Percentiles rank a stretch among this genome's conserved stretches.
Conservation (phyloP, 75 land plant species). For the Cupressus sempervirens region DNA sequence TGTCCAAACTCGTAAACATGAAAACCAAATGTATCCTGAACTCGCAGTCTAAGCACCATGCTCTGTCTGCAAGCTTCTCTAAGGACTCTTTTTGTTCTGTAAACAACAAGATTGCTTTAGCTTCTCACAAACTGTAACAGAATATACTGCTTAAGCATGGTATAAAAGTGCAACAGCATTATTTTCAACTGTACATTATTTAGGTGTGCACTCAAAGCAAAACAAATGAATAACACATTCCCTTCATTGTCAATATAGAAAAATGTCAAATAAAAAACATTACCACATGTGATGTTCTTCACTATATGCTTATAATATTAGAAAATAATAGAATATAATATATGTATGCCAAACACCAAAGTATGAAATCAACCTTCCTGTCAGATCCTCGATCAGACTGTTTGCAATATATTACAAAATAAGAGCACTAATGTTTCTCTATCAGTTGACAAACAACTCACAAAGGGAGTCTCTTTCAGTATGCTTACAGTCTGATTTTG, state of each 20-base stretch:
- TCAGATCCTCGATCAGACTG: not conserved
- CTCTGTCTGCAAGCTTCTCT: not conserved
- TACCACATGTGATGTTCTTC: not conserved
- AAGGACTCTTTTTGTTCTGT: not conserved
- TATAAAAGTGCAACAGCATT: not conserved
- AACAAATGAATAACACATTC: not conserved
- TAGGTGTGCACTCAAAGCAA: not conserved
- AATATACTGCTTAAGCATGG: not conserved
- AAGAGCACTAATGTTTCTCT: not conserved
- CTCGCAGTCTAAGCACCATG: not conserved
- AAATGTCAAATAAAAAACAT: not conserved
- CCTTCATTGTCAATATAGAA: not conserved
- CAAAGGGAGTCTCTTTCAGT: not conserved
- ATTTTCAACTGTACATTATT: not conserved
- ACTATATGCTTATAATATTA: not conserved
- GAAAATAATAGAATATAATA: not conserved
- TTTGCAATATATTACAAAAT: not conserved
- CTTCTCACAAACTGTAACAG: not conserved
- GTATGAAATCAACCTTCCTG: not conserved
- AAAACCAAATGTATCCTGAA: not conserved
- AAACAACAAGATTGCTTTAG: not conserved
- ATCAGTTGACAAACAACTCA: not conserved
- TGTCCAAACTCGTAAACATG: not conserved
- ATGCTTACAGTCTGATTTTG: not conserved
- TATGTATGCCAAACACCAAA: not conserved